phyloP scores from a whole-genome alignment of 805 yeast species.

The Suhomyces tanzawaensis region DNA sequence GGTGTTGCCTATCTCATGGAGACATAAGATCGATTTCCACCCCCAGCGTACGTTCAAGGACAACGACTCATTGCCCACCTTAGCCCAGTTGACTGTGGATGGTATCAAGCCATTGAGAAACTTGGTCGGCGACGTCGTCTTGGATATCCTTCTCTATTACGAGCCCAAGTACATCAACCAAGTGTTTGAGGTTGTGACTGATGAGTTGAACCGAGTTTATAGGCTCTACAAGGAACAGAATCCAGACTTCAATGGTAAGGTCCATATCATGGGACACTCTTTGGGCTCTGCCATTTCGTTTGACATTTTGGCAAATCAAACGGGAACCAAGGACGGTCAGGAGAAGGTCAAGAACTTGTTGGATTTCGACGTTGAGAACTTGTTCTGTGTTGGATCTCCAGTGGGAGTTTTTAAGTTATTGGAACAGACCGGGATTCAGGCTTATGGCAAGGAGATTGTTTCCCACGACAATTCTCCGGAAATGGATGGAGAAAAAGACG shows the following conservation, averaged over 20 bases:
- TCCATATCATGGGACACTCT: slow-evolving; percentile 87
- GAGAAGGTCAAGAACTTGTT: slow-evolving; percentile 27
- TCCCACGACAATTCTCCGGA: slow-evolving; percentile 6
- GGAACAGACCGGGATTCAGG: slow-evolving; percentile 53
- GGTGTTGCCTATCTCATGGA: slow-evolving; percentile 89
- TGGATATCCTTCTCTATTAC: slow-evolving; percentile 75
- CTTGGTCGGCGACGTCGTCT: slow-evolving; percentile 78
- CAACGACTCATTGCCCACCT: slow-evolving; percentile 50
- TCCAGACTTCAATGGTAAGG: slow-evolving; percentile 74
- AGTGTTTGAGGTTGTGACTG: slow-evolving; percentile 60
- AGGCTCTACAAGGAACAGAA: slow-evolving; percentile 56
- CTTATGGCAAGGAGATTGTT: slow-evolving; percentile 7
- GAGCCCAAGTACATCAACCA: slow-evolving; percentile 65
- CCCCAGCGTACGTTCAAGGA: slow-evolving; percentile 42
- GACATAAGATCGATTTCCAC: slow-evolving; percentile 69
- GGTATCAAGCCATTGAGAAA: slow-evolving; percentile 76
- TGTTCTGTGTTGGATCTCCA: slow-evolving; percentile 87
- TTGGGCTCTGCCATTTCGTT: slow-evolving; percentile 83
- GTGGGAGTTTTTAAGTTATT: slow-evolving; percentile 81
- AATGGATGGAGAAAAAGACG: neutral
- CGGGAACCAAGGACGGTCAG: slow-evolving; percentile 29
- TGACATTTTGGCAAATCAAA: slow-evolving; percentile 62
- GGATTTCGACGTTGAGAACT: slow-evolving; percentile 68
- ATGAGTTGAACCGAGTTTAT: slow-evolving; percentile 63
- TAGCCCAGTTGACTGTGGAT: slow-evolving; percentile 71